phyloP scores from a whole-genome alignment of 768 basidiomycete genomes.

The Leccinum incarnatum region DNA sequence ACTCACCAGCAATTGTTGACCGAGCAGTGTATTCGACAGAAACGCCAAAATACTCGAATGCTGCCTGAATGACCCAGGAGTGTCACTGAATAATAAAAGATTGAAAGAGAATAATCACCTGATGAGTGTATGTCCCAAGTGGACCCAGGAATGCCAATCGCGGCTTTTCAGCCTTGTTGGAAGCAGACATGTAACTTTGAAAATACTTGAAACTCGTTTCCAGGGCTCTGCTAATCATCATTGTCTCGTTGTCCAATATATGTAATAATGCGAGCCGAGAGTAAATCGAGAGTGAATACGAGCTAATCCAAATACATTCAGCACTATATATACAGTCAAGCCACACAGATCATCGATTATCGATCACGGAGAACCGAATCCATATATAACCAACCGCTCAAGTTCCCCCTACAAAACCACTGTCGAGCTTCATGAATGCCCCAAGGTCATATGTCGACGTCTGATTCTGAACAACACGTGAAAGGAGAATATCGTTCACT shows the following conservation, averaged over 20 bases:
- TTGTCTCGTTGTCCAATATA: not conserved
- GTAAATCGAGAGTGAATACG: not conserved
- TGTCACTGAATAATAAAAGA: slow-evolving; percentile 20
- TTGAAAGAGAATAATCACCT: slow-evolving; percentile 33
- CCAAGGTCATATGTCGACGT: slow-evolving; percentile 7
- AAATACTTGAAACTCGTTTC: slow-evolving; percentile 5
- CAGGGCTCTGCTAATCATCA: slow-evolving; percentile 8
- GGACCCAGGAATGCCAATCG: slow-evolving; percentile 61
- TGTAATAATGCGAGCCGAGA: not conserved
- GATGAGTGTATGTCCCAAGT: slow-evolving; percentile 69
- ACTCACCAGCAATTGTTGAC: slow-evolving; percentile 40
- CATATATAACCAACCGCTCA: slow-evolving; percentile 1
- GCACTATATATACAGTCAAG: not conserved
- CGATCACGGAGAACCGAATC: not conserved
- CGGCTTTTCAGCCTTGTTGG: slow-evolving; percentile 15
- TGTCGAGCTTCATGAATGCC: slow-evolving; percentile 12
- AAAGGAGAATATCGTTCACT: slow-evolving; percentile 10
- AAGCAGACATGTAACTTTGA: slow-evolving; percentile 8
- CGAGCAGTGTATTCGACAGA: slow-evolving; percentile 43
- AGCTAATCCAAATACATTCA: not conserved
- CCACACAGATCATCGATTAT: not conserved
- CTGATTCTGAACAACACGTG: slow-evolving; percentile 8
- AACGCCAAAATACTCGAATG: slow-evolving; percentile 43
- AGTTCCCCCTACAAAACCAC: slow-evolving; percentile 1
- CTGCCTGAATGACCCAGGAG: slow-evolving; percentile 36